Base-by-base conservation (phyloP, 1,139 yeast genomes). In the Kluyveromyces marxianus region DNA sequence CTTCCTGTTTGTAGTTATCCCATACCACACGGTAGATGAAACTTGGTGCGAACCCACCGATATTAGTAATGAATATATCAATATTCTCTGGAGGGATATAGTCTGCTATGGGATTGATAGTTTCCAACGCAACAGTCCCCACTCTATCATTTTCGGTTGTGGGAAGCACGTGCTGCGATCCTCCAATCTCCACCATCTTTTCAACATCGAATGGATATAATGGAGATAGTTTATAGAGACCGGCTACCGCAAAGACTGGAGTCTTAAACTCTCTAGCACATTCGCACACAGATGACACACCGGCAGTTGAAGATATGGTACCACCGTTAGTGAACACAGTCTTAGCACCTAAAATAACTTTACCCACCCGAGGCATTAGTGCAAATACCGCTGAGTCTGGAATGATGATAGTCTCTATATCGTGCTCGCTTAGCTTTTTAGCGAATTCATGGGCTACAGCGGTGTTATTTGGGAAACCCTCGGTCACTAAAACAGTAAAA, bases 321-420 rank as follows among this genome's bases (percentile, higher is more conserved):
- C 98, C 97, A 48, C 99, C 99, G 62, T 94, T 92, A 46, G 96
- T 96, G 63, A 88, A 84, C 6, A 94, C 97, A 0, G 96, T 81
- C 54, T 87, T 79, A 1, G 97, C 83, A 25, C 97, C 97, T 50
- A 94, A 78, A 50, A 92, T 79, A 28, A 94, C 98, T 65, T 94
- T 94, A 41, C 97, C 97, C 2, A 94, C 98, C 53, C 97, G 74
- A 42, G 97, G 85, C 98, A 94, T 94, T 42, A 94, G 86, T 0
- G 98, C 97, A 66, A 84, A 88, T 0, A 84, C 89, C 28, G 96
- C 84, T 3, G 95, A 77, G 62, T 94, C 99, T 0, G 98, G 97
- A 41, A 94, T 86, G 46, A 94, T 76, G 2, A 89, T 85, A 1
- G 97, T 83, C 53, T 89, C 96, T 47, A 94, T 88, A 46, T 92